Evolutionary conservation across 192 early-diverging fungal genomes (phyloP), one percentile per base, ranked within the genome.

Genomic region (Cetraspora pellucida): DNA sequence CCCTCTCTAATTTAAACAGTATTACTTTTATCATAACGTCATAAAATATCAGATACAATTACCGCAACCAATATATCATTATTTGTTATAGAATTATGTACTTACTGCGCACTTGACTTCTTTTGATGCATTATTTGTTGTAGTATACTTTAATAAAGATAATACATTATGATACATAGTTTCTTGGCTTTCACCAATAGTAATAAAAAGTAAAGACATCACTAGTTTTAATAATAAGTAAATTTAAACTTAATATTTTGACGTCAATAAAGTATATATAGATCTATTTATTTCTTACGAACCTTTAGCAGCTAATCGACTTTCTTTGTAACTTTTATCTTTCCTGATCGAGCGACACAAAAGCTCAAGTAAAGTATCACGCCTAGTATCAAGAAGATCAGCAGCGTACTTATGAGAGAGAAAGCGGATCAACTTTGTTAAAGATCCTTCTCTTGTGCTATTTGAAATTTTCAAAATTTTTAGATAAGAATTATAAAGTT

Each of bases 381-480:
- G 76, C 54, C 84, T 83, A 19, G 78, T 74, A 21, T 88, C 83
- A 46, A 91, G 80, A 13, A 77, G 77, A 9, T 88, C 85, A 23
- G 87, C 89, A 23, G 86, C 79, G 75, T 88, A 88, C 11, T 86
- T 78, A 44, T 84, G 87, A 28, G 89, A 77, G 76, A 90, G 79
- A 8, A 87, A 72, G 1, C 77, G 77, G 14, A 84, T 83, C 49
- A 89, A 74, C 23, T 78, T 83, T 3, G 79, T 55, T 52, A 93
- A 77, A 0, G 86, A 86, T 60, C 86, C 84, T 78, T 90, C 89
- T 25, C 91, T 78, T 17, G 83, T 82, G 63, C 89, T 90, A 78
- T n/a, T 25, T 2, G 8, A 21, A 23, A 25, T 43, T 47, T 30
- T 49, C n/a, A 28, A 30, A 28, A 63, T n/a, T 50, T 64, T 13